phyloP scores from a whole-genome alignment of 768 basidiomycete genomes.

The Boletus eberwhitei region DNA sequence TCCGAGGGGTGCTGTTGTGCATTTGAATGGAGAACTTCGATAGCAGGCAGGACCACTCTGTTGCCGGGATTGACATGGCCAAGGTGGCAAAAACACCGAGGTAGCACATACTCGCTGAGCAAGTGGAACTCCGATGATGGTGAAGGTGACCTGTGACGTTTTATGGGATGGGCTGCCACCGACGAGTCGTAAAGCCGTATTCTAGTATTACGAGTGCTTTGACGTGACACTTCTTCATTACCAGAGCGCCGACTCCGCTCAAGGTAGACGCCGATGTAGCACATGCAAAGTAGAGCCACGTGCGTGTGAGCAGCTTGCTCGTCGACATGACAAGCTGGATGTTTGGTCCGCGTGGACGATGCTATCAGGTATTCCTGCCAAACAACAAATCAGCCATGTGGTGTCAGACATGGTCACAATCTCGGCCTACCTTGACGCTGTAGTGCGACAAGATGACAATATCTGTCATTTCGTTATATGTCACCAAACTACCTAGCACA shows the following conservation, averaged over 20 bases:
- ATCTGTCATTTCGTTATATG: background rate
- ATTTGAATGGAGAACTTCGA: background rate
- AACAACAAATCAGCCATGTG: background rate
- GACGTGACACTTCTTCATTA: background rate
- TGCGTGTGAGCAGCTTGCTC: background rate
- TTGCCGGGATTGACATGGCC: background rate
- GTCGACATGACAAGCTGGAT: background rate
- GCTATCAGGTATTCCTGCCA: constrained; percentile 6
- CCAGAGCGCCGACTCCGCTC: background rate
- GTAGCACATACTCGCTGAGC: background rate
- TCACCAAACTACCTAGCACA: background rate
- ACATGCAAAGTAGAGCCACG: constrained; percentile 3
- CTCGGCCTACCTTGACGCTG: constrained; percentile 10
- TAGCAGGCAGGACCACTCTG: background rate
- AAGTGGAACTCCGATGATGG: background rate
- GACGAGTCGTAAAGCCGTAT: background rate
- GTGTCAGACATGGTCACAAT: background rate
- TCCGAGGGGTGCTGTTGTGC: background rate
- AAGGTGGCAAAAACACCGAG: background rate
- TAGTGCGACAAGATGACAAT: constrained; percentile 8
- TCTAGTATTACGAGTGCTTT: no score
- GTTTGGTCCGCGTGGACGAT: background rate
- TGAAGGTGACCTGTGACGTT: background rate
- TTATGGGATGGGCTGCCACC: background rate
- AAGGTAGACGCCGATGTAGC: background rate